These are phyloP conservation scores for Wickerhamomyces sydowiorum DNA, from an alignment of 805 yeast species.

Conservation along the genomic window DNA sequence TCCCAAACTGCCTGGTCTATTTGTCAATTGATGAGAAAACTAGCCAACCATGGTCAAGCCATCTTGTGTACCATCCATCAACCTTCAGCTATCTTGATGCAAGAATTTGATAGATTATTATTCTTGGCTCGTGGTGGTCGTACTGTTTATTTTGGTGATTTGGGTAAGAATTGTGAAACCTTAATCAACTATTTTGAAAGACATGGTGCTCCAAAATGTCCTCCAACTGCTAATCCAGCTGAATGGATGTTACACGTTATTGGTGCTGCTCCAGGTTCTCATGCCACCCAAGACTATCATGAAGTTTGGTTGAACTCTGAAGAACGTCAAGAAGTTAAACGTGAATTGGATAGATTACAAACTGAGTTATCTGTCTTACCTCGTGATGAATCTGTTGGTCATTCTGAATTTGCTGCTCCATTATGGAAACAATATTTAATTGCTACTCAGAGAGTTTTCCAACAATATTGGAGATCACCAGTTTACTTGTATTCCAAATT, in stretches of 20 bases:
- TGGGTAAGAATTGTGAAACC: constrained; percentile 49
- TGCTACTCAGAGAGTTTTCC: constrained; percentile 50
- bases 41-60: constrained; percentile 52
- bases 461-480: constrained; percentile 68
- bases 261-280: constrained; percentile 74
- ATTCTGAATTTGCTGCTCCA: constrained; percentile 39
- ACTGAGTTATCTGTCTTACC: constrained; percentile 40
- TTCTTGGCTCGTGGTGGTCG: constrained; percentile 64
- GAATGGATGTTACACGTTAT: constrained; percentile 86
- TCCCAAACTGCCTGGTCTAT: constrained; percentile 60
- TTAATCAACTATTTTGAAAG: constrained; percentile 57
- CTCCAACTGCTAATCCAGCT: constrained; percentile 65
- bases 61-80: constrained; percentile 71
- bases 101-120: constrained; percentile 72
- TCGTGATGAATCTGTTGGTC: constrained; percentile 25
- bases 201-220: constrained; percentile 58
- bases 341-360: constrained; percentile 63
- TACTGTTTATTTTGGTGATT: constrained; percentile 66
- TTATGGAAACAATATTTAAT: constrained; percentile 33
- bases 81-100: constrained; percentile 73
- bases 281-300: constrained; percentile 58
- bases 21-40: constrained; percentile 46
- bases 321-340: constrained; percentile 52
- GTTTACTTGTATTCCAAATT: constrained; percentile 55
- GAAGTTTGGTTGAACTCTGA: constrained; percentile 73